Percentiles rank a stretch among this genome's conserved stretches.
Evolutionary conservation across 2,329 filamentous ascomycete species (phyloP).

Genomic region (Elsinoe australis): DNA sequence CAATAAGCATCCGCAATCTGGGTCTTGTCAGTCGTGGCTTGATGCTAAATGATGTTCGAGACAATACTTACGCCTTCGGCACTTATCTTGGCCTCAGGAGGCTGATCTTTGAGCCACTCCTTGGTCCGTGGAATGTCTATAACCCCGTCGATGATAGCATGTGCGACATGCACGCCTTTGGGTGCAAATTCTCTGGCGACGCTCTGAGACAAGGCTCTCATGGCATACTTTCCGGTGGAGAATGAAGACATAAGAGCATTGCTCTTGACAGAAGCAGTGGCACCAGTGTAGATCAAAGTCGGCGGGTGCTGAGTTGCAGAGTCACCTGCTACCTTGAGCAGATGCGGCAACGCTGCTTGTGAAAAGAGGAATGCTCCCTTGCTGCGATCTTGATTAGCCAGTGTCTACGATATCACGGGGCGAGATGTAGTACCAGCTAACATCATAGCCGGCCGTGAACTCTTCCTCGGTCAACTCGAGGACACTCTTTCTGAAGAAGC

Average conservation of each 20-base stretch:
- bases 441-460: conserved; percentile 45
- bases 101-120: conserved; percentile 48
- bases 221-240: conserved; percentile 71
- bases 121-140: conserved; percentile 73
- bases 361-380: conserved; percentile 70
- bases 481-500: conserved; percentile 53
- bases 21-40: conserved; percentile 18
- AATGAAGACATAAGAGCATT: conserved; percentile 63
- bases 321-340: conserved; percentile 53
- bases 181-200: conserved; percentile 79
- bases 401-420: too few relatives aligned
- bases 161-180: conserved; percentile 72
- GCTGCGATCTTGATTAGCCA: conserved; percentile 35
- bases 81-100: conserved; percentile 60
- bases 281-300: conserved; percentile 76
- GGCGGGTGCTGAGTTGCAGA: conserved; percentile 55
- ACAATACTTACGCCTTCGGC: conserved; percentile 60
- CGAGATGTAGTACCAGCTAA: conserved; percentile 40
- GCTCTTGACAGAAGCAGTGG: conserved; percentile 70
- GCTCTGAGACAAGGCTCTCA: conserved; percentile 64
- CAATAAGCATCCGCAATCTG: conserved; percentile 84
- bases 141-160: conserved; percentile 74
- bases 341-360: conserved; percentile 60
- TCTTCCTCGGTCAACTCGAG: conserved; percentile 53
- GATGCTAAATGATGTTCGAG: neutral